A percentile compares a stretch with the other conserved stretches of the same genome.
Evolutionary conservation across 139 green algal species (phyloP).

Genomic region (Chlorella sp.): DNA sequence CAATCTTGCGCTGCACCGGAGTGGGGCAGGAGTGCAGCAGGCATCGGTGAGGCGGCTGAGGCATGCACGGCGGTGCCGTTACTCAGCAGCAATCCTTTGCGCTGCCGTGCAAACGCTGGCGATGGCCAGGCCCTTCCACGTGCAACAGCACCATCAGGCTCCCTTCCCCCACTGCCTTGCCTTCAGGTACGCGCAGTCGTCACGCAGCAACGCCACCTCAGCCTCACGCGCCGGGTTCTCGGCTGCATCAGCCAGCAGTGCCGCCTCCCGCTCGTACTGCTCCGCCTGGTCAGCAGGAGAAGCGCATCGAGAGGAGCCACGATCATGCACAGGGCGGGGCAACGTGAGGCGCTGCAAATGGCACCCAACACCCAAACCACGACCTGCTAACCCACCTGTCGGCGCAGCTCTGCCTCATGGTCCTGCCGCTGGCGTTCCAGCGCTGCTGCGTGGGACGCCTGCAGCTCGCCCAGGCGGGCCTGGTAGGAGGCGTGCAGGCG

Average conservation of each 20-base stretch:
- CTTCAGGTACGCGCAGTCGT: conserved; percentile 4
- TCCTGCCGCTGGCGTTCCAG: background rate
- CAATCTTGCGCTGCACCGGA: background rate
- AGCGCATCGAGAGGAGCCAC: background rate
- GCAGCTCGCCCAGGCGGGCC: background rate
- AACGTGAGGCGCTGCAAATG: background rate
- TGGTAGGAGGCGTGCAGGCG: background rate
- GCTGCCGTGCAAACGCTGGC: too few species aligned
- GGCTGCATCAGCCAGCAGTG: background rate
- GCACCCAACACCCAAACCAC: background rate
- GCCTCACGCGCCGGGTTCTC: background rate
- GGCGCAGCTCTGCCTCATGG: background rate
- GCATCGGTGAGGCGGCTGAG: background rate
- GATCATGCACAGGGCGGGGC: background rate
- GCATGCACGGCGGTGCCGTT: background rate
- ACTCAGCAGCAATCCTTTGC: background rate
- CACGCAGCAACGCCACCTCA: background rate
- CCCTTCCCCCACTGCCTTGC: background rate
- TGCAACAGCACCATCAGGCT: too few species aligned
- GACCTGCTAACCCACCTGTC: background rate
- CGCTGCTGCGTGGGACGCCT: background rate
- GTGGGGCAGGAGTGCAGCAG: background rate
- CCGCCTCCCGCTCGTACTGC: background rate
- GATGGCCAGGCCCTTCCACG: too few species aligned
- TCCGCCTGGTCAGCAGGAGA: background rate